Percentiles rank a stretch among this genome's conserved stretches.
phyloP scores from a whole-genome alignment of 2,329 filamentous ascomycete genomes.

The Graphilbum sp. region DNA sequence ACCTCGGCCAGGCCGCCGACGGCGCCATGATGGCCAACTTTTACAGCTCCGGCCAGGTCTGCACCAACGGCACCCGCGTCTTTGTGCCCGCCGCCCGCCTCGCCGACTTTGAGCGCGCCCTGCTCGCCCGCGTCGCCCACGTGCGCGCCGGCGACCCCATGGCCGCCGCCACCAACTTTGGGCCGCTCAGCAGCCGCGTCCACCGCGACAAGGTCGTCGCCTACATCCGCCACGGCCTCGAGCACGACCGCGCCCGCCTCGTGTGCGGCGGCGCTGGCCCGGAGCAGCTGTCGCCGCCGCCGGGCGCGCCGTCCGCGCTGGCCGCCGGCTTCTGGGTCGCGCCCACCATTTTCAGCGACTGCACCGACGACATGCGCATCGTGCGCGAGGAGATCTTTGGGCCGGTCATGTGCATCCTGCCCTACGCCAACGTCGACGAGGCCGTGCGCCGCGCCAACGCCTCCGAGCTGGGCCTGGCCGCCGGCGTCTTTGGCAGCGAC shows the following conservation, averaged over 20 bases:
- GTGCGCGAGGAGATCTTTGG: constrained; percentile 77
- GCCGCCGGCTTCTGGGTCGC: constrained; percentile 64
- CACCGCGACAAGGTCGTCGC: constrained; percentile 64
- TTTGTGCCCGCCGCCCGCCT: constrained; percentile 59
- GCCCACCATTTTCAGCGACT: constrained; percentile 76
- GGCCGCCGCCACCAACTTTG: constrained; percentile 62
- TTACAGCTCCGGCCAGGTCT: constrained; percentile 80
- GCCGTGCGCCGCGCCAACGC: constrained; percentile 58
- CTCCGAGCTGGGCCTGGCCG: constrained; percentile 64
- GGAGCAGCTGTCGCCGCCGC: constrained; percentile 25
- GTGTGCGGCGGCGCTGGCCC: constrained; percentile 45
- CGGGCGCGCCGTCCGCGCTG: constrained; percentile 28
- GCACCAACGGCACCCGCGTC: constrained; percentile 81
- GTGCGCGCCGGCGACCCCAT: constrained; percentile 59
- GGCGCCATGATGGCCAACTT: constrained; percentile 89
- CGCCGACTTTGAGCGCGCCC: constrained; percentile 16
- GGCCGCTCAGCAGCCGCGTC: constrained; percentile 58
- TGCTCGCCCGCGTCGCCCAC: constrained; percentile 54
- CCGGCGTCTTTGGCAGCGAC: constrained; percentile 67
- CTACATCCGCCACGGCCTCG: constrained; percentile 62
- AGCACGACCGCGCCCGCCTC: constrained; percentile 56
- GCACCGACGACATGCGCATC: constrained; percentile 68
- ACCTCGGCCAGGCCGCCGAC: constrained; percentile 53
- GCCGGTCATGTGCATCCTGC: constrained; percentile 67
- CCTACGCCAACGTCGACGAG: constrained; percentile 55